Conservation (phyloP, 2,329 filamentous ascomycete species). For the Fusarium sterilihyphosum region DNA sequence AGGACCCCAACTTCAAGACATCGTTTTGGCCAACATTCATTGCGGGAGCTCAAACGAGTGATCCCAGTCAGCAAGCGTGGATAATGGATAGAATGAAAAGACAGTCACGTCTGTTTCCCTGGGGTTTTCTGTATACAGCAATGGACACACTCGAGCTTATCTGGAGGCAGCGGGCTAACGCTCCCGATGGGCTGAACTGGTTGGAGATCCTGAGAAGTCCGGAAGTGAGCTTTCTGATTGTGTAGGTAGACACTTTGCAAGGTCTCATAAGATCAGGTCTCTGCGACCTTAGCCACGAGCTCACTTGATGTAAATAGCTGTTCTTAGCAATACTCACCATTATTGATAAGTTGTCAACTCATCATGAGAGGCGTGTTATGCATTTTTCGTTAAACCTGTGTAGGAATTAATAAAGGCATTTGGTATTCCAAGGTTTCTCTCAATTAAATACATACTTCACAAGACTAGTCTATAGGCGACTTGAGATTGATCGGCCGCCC, state of each 20-base stretch:
- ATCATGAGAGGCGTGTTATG: background rate
- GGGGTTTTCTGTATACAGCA: constrained; percentile 15
- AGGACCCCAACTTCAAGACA: constrained; percentile 19
- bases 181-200: background rate
- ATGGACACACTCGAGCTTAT: constrained; percentile 9
- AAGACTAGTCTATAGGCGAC: background rate
- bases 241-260: background rate
- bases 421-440: accelerated
- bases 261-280: no score
- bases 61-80: background rate
- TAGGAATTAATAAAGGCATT: accelerated
- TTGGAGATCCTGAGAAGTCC: constrained; percentile 10
- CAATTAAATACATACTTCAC: accelerated
- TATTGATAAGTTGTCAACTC: background rate
- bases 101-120: background rate
- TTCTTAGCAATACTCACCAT: background rate
- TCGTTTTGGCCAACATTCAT: constrained; percentile 17
- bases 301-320: background rate
- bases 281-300: accelerated
- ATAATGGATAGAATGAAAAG: constrained; percentile 1
- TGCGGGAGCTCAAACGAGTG: constrained; percentile 4
- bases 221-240: constrained; percentile 3
- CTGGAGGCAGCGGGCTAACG: background rate
- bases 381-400: accelerated
- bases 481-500: background rate